phyloP scores from a whole-genome alignment of 176 grass and related monocot species.

The barley (Hordeum vulgare) region DNA sequence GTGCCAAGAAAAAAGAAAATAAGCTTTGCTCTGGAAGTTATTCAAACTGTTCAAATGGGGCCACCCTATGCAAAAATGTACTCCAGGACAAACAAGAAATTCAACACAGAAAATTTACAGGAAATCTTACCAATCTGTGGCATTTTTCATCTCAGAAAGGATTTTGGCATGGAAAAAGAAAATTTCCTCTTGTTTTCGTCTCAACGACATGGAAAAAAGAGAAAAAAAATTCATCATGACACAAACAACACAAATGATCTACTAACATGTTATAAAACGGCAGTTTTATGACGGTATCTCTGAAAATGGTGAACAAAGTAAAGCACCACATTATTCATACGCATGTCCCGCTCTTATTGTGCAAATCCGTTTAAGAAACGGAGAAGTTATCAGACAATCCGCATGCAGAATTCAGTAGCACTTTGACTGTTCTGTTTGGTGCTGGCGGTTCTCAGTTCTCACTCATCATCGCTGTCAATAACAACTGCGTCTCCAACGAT shows the following conservation, averaged over 20 bases:
- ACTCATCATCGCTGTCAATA: constrained; percentile 54
- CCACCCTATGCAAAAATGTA: background rate
- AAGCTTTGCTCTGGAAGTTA: background rate
- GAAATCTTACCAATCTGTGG: background rate
- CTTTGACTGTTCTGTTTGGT: background rate
- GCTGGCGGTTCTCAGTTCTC: background rate
- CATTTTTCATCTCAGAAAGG: background rate
- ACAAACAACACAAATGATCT: background rate
- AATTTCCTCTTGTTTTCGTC: background rate
- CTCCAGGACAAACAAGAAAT: background rate
- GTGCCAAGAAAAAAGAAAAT: background rate
- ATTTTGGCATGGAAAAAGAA: background rate
- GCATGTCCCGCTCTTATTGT: background rate
- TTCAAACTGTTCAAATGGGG: background rate
- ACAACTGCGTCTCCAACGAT: constrained; percentile 33
- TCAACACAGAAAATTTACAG: background rate
- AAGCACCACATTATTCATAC: background rate
- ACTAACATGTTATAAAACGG: background rate
- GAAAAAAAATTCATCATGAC: background rate
- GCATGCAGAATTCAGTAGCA: background rate
- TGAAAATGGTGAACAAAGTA: background rate
- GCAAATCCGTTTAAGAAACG: background rate
- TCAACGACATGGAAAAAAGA: background rate
- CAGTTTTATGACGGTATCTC: background rate
- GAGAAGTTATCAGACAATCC: background rate